phyloP scores from a whole-genome alignment of 306 rosid species.

The Quillaja saponaria region DNA sequence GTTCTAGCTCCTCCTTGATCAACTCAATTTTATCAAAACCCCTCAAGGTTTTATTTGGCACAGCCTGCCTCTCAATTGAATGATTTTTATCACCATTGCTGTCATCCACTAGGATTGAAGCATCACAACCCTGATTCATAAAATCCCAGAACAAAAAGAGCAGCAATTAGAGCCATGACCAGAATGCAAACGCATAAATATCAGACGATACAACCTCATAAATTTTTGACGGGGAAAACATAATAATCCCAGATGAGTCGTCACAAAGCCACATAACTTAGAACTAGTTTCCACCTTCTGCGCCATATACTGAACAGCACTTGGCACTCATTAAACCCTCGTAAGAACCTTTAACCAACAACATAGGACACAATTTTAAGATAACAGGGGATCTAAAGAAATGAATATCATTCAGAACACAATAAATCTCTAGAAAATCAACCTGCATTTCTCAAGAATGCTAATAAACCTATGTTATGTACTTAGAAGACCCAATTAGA shows the following conservation, averaged over 20 bases:
- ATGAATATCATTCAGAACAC: neutral
- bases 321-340: neutral
- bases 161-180: slow-evolving; percentile 16
- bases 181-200: neutral
- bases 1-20: slow-evolving; percentile 55
- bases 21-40: slow-evolving; percentile 52
- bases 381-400: neutral
- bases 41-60: slow-evolving; percentile 61
- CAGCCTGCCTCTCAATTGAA: slow-evolving; percentile 68
- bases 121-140: slow-evolving; percentile 54
- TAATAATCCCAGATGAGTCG: neutral
- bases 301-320: neutral
- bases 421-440: neutral
- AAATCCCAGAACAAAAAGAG: neutral
- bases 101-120: slow-evolving; percentile 62
- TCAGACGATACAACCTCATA: neutral
- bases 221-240: neutral
- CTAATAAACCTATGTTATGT: neutral
- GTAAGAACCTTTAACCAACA: neutral
- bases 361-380: neutral
- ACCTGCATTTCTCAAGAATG: neutral
- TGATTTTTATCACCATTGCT: slow-evolving; percentile 39
- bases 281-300: neutral
- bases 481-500: neutral
- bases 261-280: neutral